phyloP scores from a whole-genome alignment of 192 early-diverging fungal species.

The Backusella psychrophila region DNA sequence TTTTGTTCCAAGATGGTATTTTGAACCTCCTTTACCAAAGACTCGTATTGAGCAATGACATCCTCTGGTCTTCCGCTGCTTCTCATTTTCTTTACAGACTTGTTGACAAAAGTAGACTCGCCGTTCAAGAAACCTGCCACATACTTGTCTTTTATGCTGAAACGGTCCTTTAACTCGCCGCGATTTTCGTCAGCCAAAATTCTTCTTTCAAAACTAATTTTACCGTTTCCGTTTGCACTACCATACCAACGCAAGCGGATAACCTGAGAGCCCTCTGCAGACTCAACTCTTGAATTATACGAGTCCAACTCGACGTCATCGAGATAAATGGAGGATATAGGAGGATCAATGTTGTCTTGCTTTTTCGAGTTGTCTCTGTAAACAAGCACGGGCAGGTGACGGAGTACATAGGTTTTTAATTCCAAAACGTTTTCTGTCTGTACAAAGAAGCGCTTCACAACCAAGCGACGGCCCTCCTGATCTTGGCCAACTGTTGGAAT shows the following conservation, averaged over 20 bases:
- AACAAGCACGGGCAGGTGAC: slow-evolving; percentile 87
- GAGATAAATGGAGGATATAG: slow-evolving; percentile 91
- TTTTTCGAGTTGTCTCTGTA: slow-evolving; percentile 72
- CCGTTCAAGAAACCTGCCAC: slow-evolving; percentile 86
- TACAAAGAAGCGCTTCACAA: slow-evolving; percentile 78
- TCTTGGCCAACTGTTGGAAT: background rate
- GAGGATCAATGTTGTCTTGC: slow-evolving; percentile 68
- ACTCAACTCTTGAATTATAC: slow-evolving; percentile 85
- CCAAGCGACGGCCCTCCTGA: slow-evolving; percentile 3
- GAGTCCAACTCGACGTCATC: slow-evolving; percentile 89
- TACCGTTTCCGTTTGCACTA: slow-evolving; percentile 22
- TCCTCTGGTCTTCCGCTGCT: slow-evolving; percentile 69
- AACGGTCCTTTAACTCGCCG: slow-evolving; percentile 89
- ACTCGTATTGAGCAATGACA: slow-evolving; percentile 70
- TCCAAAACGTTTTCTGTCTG: slow-evolving; percentile 94
- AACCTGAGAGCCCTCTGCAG: slow-evolving; percentile 84
- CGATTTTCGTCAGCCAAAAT: slow-evolving; percentile 83
- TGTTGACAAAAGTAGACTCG: slow-evolving; percentile 63
- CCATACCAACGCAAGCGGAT: slow-evolving; percentile 96
- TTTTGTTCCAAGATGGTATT: slow-evolving; percentile 62
- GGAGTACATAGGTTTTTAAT: slow-evolving; percentile 87
- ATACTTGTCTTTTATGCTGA: slow-evolving; percentile 92
- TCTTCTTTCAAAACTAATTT: slow-evolving; percentile 54
- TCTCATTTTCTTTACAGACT: slow-evolving; percentile 74
- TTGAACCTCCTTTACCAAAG: slow-evolving; percentile 72